A percentile compares a stretch with the other conserved stretches of the same genome.
These are phyloP conservation scores for Silene coronaria DNA, from an alignment of 179 eudicot species.

Conservation along the genomic window DNA sequence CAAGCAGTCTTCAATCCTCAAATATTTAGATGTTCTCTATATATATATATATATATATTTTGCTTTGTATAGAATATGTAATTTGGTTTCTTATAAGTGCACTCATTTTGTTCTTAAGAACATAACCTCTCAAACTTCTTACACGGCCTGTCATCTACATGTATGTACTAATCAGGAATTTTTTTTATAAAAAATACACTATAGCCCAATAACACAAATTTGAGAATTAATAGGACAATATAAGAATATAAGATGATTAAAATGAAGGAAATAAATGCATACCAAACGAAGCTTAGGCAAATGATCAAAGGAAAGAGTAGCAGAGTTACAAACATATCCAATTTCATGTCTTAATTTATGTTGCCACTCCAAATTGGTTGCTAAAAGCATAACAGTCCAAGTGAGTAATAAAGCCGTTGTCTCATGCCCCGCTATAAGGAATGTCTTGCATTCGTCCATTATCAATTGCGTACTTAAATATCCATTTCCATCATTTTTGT, in stretches of 20 bases:
- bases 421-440: slow-evolving; percentile 42
- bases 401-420: slow-evolving; percentile 41
- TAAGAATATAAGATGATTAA: background rate
- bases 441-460: slow-evolving; percentile 40
- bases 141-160: too few relatives aligned
- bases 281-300: slow-evolving; percentile 41
- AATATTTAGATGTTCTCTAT: too few relatives aligned
- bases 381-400: slow-evolving; percentile 43
- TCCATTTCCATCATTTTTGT: slow-evolving; percentile 24
- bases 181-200: too few relatives aligned
- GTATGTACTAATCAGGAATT: too few relatives aligned
- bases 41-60: too few relatives aligned
- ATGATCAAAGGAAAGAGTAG: slow-evolving; percentile 26
- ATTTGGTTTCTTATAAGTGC: too few relatives aligned
- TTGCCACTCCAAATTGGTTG: slow-evolving; percentile 40
- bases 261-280: background rate
- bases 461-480: slow-evolving; percentile 56
- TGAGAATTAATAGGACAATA: background rate
- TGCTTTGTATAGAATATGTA: too few relatives aligned
- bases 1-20: too few relatives aligned
- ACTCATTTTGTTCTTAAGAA: too few relatives aligned
- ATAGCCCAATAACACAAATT: too few relatives aligned
- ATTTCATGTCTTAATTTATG: slow-evolving; percentile 31
- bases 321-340: slow-evolving; percentile 26
- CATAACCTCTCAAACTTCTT: too few relatives aligned